Base-by-base conservation (phyloP, 306 rosid species). In the Sesbania bispinosa region DNA sequence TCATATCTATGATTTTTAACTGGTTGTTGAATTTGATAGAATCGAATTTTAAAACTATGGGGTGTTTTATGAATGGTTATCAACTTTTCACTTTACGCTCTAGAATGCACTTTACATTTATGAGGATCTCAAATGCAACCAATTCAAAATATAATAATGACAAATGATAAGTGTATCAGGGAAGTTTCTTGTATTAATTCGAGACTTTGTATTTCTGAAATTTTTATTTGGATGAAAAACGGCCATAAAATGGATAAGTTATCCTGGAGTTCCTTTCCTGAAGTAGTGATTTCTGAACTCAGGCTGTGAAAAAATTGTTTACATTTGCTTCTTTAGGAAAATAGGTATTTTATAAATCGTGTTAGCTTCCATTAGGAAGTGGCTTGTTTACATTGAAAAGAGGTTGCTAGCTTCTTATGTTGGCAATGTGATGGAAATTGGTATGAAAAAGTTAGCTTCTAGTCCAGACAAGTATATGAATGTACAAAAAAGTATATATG, bases 291-390 rank as follows among this genome's bases (percentile, higher is more conserved):
- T 65, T 67, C 18, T 35, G 29, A 51, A 51, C 13, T 29, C 51
- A 16, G 53, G 51, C 39, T 4, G 47, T 43, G 62, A 9, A 6
- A 62, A 38, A 18, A 52, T 39, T 27, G 23, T 65, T 59, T 59
- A 18, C 62, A 24, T 43, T 33, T 33, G 4, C 76, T 35, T 39
- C 54, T 19, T 65, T 50, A 16, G 48, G 62, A 16, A 54, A 10
- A 16, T 53, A 64, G 15, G 33, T 18, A 62, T 27, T 69, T 14
- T 58, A 16, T 66, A 38, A 39, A 59, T 32, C 33, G 20, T 30
- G 16, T 46, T 48, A 81, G 29, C 30, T 67, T 80, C 48, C 4
- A 60, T 38, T 42, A 41, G 72, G 47, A 46, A 69, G 57, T 80
- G 46, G 73, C 35, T 11, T 68, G 67, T 41, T 58, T 23, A 13